These are phyloP conservation scores for Clavispora phyllophila DNA, from an alignment of 805 yeast species.

Conservation along the genomic window DNA sequence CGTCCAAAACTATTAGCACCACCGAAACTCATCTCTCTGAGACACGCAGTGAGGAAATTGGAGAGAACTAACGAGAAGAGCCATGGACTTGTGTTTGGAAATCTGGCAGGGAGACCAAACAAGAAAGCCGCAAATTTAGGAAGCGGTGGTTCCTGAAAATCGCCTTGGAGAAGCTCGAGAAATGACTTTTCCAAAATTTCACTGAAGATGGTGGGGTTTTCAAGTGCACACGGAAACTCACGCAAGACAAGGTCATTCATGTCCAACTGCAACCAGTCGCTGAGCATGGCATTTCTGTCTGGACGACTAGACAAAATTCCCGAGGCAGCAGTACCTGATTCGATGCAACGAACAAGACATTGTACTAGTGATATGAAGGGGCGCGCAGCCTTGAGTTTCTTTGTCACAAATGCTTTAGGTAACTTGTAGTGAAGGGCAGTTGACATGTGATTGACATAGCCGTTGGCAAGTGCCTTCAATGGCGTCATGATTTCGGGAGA, in stretches of 20 bases:
- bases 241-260: constrained; percentile 39
- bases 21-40: constrained; percentile 55
- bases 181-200: constrained; percentile 32
- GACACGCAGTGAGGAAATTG: constrained; percentile 51
- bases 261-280: constrained; percentile 57
- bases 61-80: constrained; percentile 50
- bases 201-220: constrained; percentile 26
- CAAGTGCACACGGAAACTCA: constrained; percentile 47
- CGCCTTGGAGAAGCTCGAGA: constrained; percentile 21
- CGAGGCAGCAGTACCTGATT: constrained; percentile 47
- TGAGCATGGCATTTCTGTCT: constrained; percentile 47
- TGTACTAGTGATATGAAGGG: constrained; percentile 49
- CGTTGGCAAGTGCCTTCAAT: constrained; percentile 48
- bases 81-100: constrained; percentile 50
- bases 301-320: constrained; percentile 38
- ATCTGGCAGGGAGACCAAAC: constrained; percentile 40
- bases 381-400: constrained; percentile 50
- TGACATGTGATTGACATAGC: constrained; percentile 44
- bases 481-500: constrained; percentile 53
- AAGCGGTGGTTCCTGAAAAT: constrained; percentile 17
- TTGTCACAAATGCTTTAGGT: constrained; percentile 46
- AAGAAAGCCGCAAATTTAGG: constrained; percentile 21
- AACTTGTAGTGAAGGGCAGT: constrained; percentile 34
- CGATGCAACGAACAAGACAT: constrained; percentile 50
- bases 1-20: constrained; percentile 60